Evolutionary conservation across 176 grass and related monocot species (phyloP).

Genomic region (Rhynchospora tenuis): DNA sequence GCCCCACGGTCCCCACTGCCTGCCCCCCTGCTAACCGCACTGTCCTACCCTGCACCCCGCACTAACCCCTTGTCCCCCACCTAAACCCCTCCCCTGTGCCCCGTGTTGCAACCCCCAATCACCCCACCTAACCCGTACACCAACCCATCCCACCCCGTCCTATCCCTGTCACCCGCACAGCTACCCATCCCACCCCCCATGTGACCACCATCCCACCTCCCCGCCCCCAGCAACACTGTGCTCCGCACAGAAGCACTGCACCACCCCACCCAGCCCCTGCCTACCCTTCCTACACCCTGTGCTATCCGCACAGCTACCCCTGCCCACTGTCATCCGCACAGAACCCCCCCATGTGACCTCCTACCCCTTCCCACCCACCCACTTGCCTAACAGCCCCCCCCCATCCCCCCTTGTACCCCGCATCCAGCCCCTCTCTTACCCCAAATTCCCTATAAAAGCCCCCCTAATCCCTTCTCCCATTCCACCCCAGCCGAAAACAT

Average conservation of each 20-base stretch:
- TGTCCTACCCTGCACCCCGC: no score
- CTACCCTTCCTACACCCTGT: neutral
- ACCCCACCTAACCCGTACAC: no score
- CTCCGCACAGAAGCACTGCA: constrained; percentile 9
- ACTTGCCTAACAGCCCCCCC: no score
- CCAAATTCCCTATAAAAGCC: no score
- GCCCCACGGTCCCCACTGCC: neutral
- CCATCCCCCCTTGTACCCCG: no score
- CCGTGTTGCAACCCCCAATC: neutral
- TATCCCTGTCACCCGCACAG: neutral
- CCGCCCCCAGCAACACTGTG: neutral
- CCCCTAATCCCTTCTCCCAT: neutral
- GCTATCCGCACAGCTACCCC: neutral
- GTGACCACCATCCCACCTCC: neutral
- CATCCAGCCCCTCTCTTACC: neutral
- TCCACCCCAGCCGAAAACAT: neutral
- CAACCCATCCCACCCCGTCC: neutral
- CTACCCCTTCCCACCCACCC: no score
- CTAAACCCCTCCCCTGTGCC: neutral
- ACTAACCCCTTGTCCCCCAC: neutral
- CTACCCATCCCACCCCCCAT: neutral
- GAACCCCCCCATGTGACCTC: no score
- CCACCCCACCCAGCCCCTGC: neutral
- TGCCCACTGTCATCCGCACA: neutral
- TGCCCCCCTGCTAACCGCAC: no score